phyloP scores from a whole-genome alignment of 2,329 filamentous ascomycete genomes.

The Scedosporium dehoogii region DNA sequence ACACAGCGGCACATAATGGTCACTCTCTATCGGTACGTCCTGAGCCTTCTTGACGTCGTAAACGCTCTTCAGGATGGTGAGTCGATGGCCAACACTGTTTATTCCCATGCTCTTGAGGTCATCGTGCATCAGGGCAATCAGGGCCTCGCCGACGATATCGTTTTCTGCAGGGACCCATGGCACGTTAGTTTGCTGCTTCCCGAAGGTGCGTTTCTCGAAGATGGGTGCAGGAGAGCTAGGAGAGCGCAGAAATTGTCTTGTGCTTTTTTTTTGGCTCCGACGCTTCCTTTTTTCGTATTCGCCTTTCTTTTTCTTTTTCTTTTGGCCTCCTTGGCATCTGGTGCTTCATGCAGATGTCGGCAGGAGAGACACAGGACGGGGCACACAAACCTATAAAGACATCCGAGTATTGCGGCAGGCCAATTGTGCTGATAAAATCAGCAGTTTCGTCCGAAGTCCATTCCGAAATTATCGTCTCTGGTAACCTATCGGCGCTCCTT shows the following conservation, averaged over 20 bases:
- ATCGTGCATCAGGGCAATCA: constrained; percentile 81
- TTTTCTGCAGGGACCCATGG: constrained; percentile 53
- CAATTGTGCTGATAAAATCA: constrained; percentile 74
- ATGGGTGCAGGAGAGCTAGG: not conserved
- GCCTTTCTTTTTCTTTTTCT: not conserved
- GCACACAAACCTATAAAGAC: constrained; percentile 66
- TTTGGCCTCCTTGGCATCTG: not conserved
- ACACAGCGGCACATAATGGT: constrained; percentile 92
- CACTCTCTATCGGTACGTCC: constrained; percentile 80
- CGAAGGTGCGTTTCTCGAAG: not conserved
- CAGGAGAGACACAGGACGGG: not conserved
- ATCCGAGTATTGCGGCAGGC: constrained; percentile 73
- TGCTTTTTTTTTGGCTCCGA: not conserved
- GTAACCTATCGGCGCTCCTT: constrained; percentile 53
- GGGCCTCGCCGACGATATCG: constrained; percentile 83
- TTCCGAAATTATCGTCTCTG: constrained; percentile 66
- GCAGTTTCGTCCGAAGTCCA: constrained; percentile 84
- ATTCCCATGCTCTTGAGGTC: constrained; percentile 95
- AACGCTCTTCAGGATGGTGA: constrained; percentile 91
- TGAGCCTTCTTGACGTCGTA: constrained; percentile 95
- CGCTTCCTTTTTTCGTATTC: not conserved
- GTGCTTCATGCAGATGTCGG: not conserved
- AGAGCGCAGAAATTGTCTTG: not conserved
- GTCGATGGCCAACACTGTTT: constrained; percentile 80
- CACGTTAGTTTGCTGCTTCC: not conserved